Conservation (phyloP, 1,139 yeast genomes). For the Ogataea hybrid region DNA sequence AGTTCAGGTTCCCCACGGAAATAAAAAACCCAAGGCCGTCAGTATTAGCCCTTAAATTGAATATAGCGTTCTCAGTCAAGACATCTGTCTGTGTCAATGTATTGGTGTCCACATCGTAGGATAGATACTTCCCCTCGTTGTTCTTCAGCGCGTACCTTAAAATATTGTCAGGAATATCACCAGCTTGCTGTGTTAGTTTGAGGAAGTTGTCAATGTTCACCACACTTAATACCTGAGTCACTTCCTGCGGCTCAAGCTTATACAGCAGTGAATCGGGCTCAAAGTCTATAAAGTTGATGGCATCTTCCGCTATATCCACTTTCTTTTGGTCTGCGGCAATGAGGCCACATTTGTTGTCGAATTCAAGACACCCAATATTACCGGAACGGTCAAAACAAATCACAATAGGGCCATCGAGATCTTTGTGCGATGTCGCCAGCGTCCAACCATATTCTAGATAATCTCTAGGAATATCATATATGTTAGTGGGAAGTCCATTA, state of each 20-base stretch:
- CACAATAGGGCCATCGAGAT: slow-evolving; percentile 40
- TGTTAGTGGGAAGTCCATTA: slow-evolving; percentile 18
- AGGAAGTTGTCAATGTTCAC: slow-evolving; percentile 28
- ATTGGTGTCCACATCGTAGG: slow-evolving; percentile 24
- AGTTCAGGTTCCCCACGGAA: slow-evolving; percentile 16
- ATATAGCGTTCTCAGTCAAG: slow-evolving; percentile 37
- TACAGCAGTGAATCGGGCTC: background rate
- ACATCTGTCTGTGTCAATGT: slow-evolving; percentile 36
- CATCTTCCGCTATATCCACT: slow-evolving; percentile 8
- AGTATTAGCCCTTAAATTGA: slow-evolving; percentile 24
- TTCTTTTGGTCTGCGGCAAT: slow-evolving; percentile 12
- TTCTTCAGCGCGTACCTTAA: slow-evolving; percentile 34
- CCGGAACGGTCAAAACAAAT: slow-evolving; percentile 16
- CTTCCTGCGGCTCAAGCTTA: slow-evolving; percentile 34
- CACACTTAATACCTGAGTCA: slow-evolving; percentile 39
- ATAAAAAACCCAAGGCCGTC: slow-evolving; percentile 12
- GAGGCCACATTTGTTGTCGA: slow-evolving; percentile 12
- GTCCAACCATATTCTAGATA: slow-evolving; percentile 36
- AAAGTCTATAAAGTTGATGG: slow-evolving; percentile 3
- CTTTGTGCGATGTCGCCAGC: slow-evolving; percentile 31
- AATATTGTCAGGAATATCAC: slow-evolving; percentile 10
- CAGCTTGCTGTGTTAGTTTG: slow-evolving; percentile 10
- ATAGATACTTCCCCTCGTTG: slow-evolving; percentile 33
- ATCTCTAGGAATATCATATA: slow-evolving; percentile 16
- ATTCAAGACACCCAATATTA: slow-evolving; percentile 16